Evolutionary conservation across 176 grass and related monocot genomes (phyloP).

Genomic region (Eleusine indica): DNA sequence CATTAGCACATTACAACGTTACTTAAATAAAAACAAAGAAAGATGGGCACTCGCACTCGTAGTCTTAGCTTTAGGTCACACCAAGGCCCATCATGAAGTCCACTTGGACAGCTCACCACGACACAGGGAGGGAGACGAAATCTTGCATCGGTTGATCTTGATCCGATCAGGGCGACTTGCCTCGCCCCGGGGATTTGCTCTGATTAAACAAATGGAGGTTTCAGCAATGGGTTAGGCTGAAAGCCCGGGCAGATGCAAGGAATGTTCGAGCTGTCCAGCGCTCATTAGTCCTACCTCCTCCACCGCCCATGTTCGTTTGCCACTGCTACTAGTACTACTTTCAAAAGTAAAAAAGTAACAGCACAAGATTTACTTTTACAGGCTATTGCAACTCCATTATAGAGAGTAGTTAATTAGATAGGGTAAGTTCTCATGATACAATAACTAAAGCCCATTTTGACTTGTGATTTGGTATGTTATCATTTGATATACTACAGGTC

Average conservation of each 20-base stretch:
- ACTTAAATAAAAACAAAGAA: neutral
- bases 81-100: constrained; percentile 36
- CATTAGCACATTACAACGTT: neutral
- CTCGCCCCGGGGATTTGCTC: neutral
- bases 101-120: constrained; percentile 49
- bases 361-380: constrained; percentile 11
- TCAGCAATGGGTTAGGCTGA: constrained; percentile 46
- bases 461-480: neutral
- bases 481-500: neutral
- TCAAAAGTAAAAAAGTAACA: constrained; percentile 11
- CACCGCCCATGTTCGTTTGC: neutral
- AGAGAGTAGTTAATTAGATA: neutral
- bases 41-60: neutral
- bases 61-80: constrained; percentile 45
- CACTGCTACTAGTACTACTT: neutral
- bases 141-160: constrained; percentile 37
- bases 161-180: constrained; percentile 27
- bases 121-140: neutral
- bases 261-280: constrained; percentile 45
- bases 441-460: constrained; percentile 30
- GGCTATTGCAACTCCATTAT: neutral
- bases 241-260: constrained; percentile 38
- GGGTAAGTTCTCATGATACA: neutral
- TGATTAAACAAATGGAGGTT: constrained; percentile 25
- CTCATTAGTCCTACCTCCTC: neutral